Evolutionary conservation across 2,329 filamentous ascomycete species (phyloP), one percentile per base, ranked within the genome.

Genomic region (Ceratocystis variospora): DNA sequence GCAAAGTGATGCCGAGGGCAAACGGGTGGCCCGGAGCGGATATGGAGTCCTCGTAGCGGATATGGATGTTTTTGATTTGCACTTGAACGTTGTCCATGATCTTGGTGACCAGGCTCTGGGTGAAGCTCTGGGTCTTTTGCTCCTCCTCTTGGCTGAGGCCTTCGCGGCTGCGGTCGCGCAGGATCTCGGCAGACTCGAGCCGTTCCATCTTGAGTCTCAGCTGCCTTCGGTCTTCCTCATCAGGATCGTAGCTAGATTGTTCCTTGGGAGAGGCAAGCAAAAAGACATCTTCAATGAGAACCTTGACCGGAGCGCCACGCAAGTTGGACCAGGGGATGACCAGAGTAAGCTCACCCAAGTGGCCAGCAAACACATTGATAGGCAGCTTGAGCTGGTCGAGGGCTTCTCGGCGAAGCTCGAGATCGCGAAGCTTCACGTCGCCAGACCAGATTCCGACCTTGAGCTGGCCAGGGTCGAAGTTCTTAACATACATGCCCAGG

Each of bases 381-480:
- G 94, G 94, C 5, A 99, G 84, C 75, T 90, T 95, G 70, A 99
- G 84, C 79, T 99, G 95, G 74, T 99, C 94, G 70, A 99, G 87
- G 19, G 94, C 94, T 80, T 99, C 94, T 67, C 89, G 85, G 66
- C 92, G 90, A 61, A 99, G 83, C 78, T 99, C 89, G 68, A 99
- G 86, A 72, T 99, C 87, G 68, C 87, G 87, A 59, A 99, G 82
- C 78, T 96, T 96, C 73, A 99, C 94, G 79, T 99, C 94, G 72
- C 95, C 94, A 25, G 90, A 96, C 94, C 93, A 99, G 73, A 99
- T 99, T 70, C 95, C 94, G 70, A 99, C 92, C 75, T 99, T 99
- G 70, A 99, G 83, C 79, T 99, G 94, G 73, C 90, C 88, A 65
- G 94, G 90, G 77, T 99, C 94, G 75, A 99, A 99, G 78, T 99